phyloP scores from a whole-genome alignment of 2,329 filamentous ascomycete genomes.

The Aspergillus sp. region DNA sequence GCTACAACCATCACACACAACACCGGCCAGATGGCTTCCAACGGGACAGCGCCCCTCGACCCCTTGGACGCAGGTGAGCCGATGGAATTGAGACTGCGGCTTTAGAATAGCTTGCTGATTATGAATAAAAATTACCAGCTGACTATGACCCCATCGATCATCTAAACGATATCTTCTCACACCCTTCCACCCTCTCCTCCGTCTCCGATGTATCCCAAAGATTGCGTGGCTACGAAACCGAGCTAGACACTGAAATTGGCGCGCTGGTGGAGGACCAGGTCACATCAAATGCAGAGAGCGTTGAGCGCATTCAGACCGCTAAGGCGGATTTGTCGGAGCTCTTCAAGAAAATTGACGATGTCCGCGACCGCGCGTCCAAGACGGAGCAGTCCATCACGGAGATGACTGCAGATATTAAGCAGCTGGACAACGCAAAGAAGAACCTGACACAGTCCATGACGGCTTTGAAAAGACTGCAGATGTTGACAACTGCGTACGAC shows the following conservation, averaged over 20 bases:
- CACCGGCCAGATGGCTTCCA: constrained; percentile 39
- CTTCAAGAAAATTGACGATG: constrained; percentile 92
- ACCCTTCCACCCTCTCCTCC: constrained; percentile 79
- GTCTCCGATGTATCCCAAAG: constrained; percentile 72
- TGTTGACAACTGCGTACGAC: constrained; percentile 99
- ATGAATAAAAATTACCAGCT: constrained; percentile 45
- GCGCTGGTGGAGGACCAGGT: constrained; percentile 73
- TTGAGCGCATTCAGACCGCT: constrained; percentile 86
- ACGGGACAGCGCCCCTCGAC: constrained; percentile 38
- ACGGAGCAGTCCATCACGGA: constrained; percentile 95
- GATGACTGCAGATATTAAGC: constrained; percentile 99
- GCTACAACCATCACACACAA: constrained; percentile 29
- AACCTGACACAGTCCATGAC: constrained; percentile 98
- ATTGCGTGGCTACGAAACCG: constrained; percentile 75
- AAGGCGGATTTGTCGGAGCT: constrained; percentile 86
- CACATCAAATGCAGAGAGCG: constrained; percentile 79
- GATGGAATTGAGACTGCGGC: not conserved
- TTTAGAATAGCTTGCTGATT: constrained; percentile 5
- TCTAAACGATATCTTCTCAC: constrained; percentile 89
- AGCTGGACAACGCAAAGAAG: constrained; percentile 91
- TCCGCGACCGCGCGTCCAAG: constrained; percentile 82
- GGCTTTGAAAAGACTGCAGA: constrained; percentile 91
- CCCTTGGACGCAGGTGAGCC: constrained; percentile 47
- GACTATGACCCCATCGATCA: constrained; percentile 93
- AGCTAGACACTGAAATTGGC: constrained; percentile 75